Evolutionary conservation across 1,139 yeast genomes (phyloP).

Genomic region (Sugiyamaella xylanicola): DNA sequence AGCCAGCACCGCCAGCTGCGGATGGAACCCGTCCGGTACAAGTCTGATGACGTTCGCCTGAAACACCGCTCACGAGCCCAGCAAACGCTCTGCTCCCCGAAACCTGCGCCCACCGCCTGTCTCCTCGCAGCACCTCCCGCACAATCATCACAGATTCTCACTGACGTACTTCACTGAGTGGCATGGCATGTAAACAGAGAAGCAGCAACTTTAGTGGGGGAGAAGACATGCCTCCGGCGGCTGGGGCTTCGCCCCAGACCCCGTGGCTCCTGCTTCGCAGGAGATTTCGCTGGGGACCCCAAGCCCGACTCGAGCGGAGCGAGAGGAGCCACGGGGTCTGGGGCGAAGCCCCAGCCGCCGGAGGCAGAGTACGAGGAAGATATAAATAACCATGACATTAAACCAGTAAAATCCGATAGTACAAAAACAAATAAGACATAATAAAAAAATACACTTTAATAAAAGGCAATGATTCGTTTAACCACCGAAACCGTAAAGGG

Average conservation of each 20-base stretch:
- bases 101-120: no score
- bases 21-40: neutral
- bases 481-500: conserved; percentile 99
- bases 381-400: conserved; percentile 21
- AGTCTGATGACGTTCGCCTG: no score
- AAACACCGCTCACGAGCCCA: no score
- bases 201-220: neutral
- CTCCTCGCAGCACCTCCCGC: no score
- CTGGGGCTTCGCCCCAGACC: neutral
- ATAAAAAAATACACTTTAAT: conserved; percentile 12
- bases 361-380: neutral
- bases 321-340: conserved; percentile 3
- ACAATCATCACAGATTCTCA: no score
- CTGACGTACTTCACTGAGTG: no score
- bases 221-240: neutral
- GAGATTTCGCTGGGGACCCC: neutral
- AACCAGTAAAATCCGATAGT: conserved; percentile 15
- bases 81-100: no score
- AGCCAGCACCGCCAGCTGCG: neutral
- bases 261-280: conserved; percentile 1
- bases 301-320: neutral
- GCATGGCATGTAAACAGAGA: no score
- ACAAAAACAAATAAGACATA: conserved; percentile 13
- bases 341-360: conserved; percentile 10
- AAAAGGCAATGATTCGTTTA: conserved; percentile 43